Percentiles rank a stretch among this genome's conserved stretches.
phyloP scores from a whole-genome alignment of 2,329 filamentous ascomycete species.

The Colletotrichum acutatum region DNA sequence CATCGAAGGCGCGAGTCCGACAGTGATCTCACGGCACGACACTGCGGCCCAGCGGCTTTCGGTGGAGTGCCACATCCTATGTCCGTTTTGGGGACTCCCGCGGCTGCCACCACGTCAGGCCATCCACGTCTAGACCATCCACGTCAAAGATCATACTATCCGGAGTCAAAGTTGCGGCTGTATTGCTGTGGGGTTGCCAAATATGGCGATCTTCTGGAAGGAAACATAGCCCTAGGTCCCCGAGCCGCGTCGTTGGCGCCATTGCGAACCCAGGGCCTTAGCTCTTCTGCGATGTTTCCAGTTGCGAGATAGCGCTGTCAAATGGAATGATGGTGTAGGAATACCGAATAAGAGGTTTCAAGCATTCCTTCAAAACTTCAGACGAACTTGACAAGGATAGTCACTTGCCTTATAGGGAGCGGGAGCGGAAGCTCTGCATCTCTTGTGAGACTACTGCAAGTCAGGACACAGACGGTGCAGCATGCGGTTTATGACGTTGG shows the following conservation, averaged over 20 bases:
- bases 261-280: neutral
- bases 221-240: neutral
- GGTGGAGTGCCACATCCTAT: neutral
- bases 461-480: slow-evolving; percentile 1
- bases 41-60: neutral
- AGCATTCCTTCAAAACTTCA: neutral
- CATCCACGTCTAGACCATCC: neutral
- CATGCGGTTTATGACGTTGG: neutral
- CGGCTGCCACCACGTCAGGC: neutral
- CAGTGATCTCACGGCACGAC: neutral
- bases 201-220: slow-evolving; percentile 2
- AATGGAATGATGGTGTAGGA: neutral
- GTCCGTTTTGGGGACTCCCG: neutral
- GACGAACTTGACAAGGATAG: slow-evolving; percentile 12
- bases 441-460: neutral
- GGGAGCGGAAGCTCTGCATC: neutral
- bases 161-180: neutral
- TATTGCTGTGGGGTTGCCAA: neutral
- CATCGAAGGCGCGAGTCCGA: neutral
- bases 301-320: neutral
- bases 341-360: slow-evolving; percentile 17
- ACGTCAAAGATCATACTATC: neutral
- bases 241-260: neutral
- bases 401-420: neutral
- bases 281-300: slow-evolving; percentile 10